Evolutionary conservation across 169 alveolate species (phyloP), one percentile per base, ranked within the genome.

Genomic region (Plasmodium coatneyi): DNA sequence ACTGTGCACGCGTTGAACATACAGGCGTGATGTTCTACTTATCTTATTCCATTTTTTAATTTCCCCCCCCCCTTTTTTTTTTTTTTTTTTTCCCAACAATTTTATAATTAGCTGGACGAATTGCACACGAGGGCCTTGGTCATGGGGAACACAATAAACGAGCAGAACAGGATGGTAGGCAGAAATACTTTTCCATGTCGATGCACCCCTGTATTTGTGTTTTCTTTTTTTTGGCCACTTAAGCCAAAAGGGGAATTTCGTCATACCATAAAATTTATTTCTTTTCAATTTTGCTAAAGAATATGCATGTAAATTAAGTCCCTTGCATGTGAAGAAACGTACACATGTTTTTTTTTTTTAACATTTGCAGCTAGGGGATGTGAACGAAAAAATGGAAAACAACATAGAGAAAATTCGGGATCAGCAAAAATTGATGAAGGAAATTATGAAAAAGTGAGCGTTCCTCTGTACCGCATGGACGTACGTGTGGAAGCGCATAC

Each of bases 131-230:
- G 95, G 25, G 95, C 95, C 36, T 32, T 90, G 66, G 84, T 90
- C 52, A 90, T 90, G 95, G 95, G 95, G 80, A 80, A 90, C 71
- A 80, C 95, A 60, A 90, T 90, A 72, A 90, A 80, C 36, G 92
- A 80, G 46, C 95, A 90, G 56, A 90, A 90, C 83, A 80, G 56
- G 76, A 60, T 90, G 92, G 95, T 90, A 90, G 36, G 28, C 22
- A 90, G 49, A 90, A 70, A 70, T 49, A 14, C 43, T 28, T 43
- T 39, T 79, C 41, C 49, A 79, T 79, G 72, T 79, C 9, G 46
- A 41, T 79, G 25, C 54, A 30, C 32, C 25, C n/a, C 39, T 79
- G 25, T 28, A 16, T 10, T 70, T 32, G 56, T 16, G 19, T 32
- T 56, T 28, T 32, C 6, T 81, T 49, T 81, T 54, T 32, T 54